Conservation (phyloP, 768 basidiomycete genomes). For the Boletus barrowsii region DNA sequence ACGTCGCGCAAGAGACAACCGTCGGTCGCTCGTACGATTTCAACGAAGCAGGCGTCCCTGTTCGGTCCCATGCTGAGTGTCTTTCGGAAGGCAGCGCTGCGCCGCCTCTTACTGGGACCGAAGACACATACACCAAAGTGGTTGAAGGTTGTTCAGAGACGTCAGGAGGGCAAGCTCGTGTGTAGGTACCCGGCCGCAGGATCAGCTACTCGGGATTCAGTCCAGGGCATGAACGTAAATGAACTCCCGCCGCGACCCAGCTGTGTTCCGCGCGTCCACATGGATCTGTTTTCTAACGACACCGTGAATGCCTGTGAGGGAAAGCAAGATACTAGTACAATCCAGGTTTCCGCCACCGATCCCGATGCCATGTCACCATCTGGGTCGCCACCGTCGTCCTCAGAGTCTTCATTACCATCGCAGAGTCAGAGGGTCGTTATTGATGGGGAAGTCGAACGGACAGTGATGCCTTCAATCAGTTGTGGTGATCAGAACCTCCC, state of each 20-base stretch:
- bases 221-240: neutral
- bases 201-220: neutral
- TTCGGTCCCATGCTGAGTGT: no score
- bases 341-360: neutral
- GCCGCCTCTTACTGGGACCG: neutral
- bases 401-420: constrained; percentile 5
- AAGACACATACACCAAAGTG: neutral
- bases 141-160: neutral
- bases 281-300: neutral
- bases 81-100: neutral
- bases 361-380: no score
- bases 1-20: neutral
- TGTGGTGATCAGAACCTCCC: neutral
- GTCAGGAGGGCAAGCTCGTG: neutral
- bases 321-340: neutral
- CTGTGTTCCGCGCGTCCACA: neutral
- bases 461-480: no score
- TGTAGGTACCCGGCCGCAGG: no score
- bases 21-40: neutral
- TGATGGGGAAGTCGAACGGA: neutral
- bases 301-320: neutral
- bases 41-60: neutral
- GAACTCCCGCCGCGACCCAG: neutral
- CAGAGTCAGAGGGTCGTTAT: constrained; percentile 1
- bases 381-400: neutral